Conservation (phyloP, 441 rosid genomes). For the Biscutella auriculata region DNA sequence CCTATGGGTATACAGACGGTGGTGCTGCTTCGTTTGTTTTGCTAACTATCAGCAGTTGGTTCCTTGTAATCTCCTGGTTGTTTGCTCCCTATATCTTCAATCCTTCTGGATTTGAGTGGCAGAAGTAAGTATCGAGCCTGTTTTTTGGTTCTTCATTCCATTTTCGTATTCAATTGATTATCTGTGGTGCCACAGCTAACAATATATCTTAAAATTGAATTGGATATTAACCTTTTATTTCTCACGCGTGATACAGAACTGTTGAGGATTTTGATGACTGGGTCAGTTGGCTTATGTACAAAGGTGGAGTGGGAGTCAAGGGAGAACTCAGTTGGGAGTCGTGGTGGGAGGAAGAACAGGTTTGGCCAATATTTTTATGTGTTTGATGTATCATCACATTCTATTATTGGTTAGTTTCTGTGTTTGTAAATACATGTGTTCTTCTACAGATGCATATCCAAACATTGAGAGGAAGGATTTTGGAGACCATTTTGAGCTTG, state of each 20-base stretch:
- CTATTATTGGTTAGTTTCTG: background rate
- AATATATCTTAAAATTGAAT: background rate
- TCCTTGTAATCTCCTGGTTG: conserved; percentile 93
- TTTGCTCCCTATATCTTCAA: conserved; percentile 96
- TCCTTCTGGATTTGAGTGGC: conserved; percentile 98
- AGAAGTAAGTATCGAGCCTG: conserved; percentile 48
- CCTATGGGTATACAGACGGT: conserved; percentile 69
- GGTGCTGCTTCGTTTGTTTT: conserved; percentile 67
- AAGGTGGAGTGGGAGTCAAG: conserved; percentile 96
- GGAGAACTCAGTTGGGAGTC: conserved; percentile 98
- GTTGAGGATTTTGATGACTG: conserved; percentile 96
- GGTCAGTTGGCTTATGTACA: conserved; percentile 91
- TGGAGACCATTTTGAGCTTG: conserved; percentile 79
- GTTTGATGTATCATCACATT: background rate
- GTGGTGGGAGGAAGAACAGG: conserved; percentile 99
- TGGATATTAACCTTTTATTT: background rate
- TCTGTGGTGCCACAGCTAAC: background rate
- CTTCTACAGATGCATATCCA: conserved; percentile 72
- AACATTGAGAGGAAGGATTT: conserved; percentile 72
- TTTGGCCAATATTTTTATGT: conserved; percentile 12
- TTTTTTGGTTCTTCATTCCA: conserved; percentile 1
- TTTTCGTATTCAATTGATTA: background rate
- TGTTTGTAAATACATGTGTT: background rate
- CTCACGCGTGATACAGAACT: conserved; percentile 40
- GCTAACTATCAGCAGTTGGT: conserved; percentile 90